phyloP scores from a whole-genome alignment of 495 filamentous ascomycete species.

The Tuber umbilicatum region DNA sequence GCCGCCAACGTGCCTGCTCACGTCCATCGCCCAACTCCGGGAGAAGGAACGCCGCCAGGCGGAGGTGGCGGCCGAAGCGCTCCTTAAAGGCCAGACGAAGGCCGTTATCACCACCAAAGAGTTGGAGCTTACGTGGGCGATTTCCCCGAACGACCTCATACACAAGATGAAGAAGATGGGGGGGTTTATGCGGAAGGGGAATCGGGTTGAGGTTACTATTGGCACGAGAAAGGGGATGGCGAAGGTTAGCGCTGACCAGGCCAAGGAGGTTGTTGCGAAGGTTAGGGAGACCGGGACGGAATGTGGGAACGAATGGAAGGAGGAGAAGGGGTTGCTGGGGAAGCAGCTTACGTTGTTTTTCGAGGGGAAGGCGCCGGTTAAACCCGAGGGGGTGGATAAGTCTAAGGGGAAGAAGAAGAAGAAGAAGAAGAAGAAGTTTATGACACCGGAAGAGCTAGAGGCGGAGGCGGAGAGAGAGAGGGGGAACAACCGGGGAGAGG shows the following conservation, averaged over 20 bases:
- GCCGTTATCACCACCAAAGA: constrained; percentile 47
- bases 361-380: constrained; percentile 25
- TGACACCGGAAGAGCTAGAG: constrained; percentile 1
- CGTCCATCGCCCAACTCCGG: constrained; percentile 46
- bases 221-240: constrained; percentile 75
- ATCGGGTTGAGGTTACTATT: constrained; percentile 53
- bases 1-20: constrained; percentile 53
- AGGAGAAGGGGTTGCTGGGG: constrained; percentile 26
- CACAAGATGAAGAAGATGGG: constrained; percentile 53
- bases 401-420: background rate
- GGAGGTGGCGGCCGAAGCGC: constrained; percentile 4
- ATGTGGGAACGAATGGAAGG: constrained; percentile 28
- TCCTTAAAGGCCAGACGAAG: constrained; percentile 18
- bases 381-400: constrained; percentile 2
- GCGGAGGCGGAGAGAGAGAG: background rate
- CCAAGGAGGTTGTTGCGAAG: constrained; percentile 46
- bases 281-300: constrained; percentile 12
- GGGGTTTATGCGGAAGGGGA: constrained; percentile 52
- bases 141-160: constrained; percentile 53
- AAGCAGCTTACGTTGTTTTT: constrained; percentile 25
- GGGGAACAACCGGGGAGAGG: background rate
- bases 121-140: constrained; percentile 65
- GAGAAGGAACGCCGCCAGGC: constrained; percentile 42
- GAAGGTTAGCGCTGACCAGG: constrained; percentile 82
- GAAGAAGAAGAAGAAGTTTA: constrained; percentile 7